A percentile compares a stretch with the other conserved stretches of the same genome.
Evolutionary conservation across 345 rosid genomes (phyloP).

Genomic region (Euphorbia tirucalli): DNA sequence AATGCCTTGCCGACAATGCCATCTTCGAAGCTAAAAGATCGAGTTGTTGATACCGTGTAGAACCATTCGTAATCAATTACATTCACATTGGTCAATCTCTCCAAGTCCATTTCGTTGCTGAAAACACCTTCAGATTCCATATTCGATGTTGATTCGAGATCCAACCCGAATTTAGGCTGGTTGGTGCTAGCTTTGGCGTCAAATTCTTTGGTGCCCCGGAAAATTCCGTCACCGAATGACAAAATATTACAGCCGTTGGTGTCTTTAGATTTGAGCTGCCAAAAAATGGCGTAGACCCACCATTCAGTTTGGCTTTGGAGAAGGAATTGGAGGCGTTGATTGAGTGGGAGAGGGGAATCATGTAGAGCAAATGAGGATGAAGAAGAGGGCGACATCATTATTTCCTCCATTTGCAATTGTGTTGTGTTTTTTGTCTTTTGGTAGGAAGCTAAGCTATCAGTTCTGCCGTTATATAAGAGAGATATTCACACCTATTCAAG

Average conservation of each 20-base stretch:
- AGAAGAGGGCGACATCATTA: slow-evolving; percentile 28
- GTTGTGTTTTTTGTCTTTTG: neutral
- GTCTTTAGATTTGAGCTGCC: slow-evolving; percentile 43
- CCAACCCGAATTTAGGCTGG: slow-evolving; percentile 15
- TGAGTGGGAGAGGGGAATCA: slow-evolving; percentile 33
- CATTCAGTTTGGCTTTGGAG: slow-evolving; percentile 42
- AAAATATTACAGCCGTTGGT: slow-evolving; percentile 30
- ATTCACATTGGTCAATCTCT: slow-evolving; percentile 23
- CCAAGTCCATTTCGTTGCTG: slow-evolving; percentile 30
- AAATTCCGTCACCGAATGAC: slow-evolving; percentile 48
- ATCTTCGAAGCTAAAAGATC: slow-evolving; percentile 31
- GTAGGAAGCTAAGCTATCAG: too few relatives aligned
- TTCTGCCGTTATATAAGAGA: too few relatives aligned
- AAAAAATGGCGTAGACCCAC: slow-evolving; percentile 66
- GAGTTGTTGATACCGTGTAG: slow-evolving; percentile 37
- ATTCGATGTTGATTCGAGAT: slow-evolving; percentile 19
- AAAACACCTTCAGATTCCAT: slow-evolving; percentile 27
- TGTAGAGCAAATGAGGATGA: slow-evolving; percentile 23
- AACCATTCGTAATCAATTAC: slow-evolving; percentile 40
- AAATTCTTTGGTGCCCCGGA: slow-evolving; percentile 29
- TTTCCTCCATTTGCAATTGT: slow-evolving; percentile 23
- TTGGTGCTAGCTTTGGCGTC: slow-evolving; percentile 8
- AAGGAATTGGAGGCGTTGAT: slow-evolving; percentile 48
- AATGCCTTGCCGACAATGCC: slow-evolving; percentile 40
- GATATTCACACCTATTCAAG: too few relatives aligned